Base-by-base conservation (phyloP, 768 basidiomycete genomes). In the Lentinula edodes region DNA sequence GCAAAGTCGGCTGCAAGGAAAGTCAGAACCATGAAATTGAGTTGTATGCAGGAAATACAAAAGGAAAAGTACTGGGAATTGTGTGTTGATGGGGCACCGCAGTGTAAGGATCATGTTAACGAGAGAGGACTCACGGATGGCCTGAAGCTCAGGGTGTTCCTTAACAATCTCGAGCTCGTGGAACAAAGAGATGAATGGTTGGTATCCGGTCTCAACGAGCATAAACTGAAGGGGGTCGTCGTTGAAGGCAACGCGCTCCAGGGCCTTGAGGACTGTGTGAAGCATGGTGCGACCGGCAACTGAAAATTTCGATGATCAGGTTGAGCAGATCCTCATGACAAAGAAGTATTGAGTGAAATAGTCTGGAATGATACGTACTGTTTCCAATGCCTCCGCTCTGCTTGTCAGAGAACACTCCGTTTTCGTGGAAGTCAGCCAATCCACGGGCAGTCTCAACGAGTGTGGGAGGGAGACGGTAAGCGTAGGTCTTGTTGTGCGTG, bases 121-220 rank as follows among this genome's bases (percentile, higher is more conserved):
- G 28, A 28, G 28, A 28, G 38, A 18, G 52, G 28, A 83, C 89
- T 70, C 69, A 91, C 89, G 88, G 64, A 91, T 82, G 45, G 78
- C 84, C 53, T 76, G 73, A 65, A 88, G 72, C 58, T 87, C 81
- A 1, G 89, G 87, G 69, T 85, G 73, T 32, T 80, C 74, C 63
- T 82, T 76, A 65, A 73, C 66, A 60, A 88, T 74, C 61, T 88
- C 89, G 18, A 90, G 84, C 73, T 89, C 83, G 70, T 87, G 84
- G 83, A 95, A 89, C 72, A 95, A 80, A 4, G 91, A 93, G 68
- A 94, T 87, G 83, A 95, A 92, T 13, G 93, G 88, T 73, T 94
- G 93, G 79, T 95, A 95, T 64, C 90, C 90, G 15, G 88, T 87
- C 75, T 90, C 84, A 66, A 91, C 79, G 65, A 93, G 71, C 73